Evolutionary conservation across 2,329 filamentous ascomycete species (phyloP).

Genomic region (Lomentospora prolificans): DNA sequence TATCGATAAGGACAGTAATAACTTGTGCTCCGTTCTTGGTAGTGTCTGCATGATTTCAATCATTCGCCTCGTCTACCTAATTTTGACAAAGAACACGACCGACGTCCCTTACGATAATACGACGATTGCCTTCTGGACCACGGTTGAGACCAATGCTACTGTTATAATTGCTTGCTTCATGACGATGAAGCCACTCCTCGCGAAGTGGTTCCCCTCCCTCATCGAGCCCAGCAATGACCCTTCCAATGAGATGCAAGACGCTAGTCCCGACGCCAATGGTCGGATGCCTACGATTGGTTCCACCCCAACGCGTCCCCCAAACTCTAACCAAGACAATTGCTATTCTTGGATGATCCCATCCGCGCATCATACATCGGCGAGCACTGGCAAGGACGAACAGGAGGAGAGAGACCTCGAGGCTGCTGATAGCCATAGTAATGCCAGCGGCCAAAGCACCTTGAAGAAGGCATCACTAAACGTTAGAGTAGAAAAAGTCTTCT

Average conservation of each 20-base stretch:
- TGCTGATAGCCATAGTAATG: no score
- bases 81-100: background rate
- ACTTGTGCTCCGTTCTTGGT: no score
- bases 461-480: no score
- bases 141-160: background rate
- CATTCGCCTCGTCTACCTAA: background rate
- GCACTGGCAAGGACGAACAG: no score
- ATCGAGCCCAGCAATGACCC: background rate
- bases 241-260: background rate
- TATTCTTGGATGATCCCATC: background rate
- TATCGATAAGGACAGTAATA: no score
- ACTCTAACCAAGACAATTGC: background rate
- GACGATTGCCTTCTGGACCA: background rate
- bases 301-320: background rate
- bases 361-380: no score
- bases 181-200: conserved; percentile 1
- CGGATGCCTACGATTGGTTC: background rate
- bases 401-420: no score
- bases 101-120: background rate
- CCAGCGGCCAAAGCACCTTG: no score
- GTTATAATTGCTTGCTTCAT: conserved; percentile 1
- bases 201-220: background rate
- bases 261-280: background rate
- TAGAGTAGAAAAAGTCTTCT: no score
- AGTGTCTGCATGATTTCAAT: background rate